Percentiles rank a stretch among this genome's conserved stretches.
Evolutionary conservation across 495 filamentous ascomycete species (phyloP).

Genomic region (Hypoxylon fuscum): DNA sequence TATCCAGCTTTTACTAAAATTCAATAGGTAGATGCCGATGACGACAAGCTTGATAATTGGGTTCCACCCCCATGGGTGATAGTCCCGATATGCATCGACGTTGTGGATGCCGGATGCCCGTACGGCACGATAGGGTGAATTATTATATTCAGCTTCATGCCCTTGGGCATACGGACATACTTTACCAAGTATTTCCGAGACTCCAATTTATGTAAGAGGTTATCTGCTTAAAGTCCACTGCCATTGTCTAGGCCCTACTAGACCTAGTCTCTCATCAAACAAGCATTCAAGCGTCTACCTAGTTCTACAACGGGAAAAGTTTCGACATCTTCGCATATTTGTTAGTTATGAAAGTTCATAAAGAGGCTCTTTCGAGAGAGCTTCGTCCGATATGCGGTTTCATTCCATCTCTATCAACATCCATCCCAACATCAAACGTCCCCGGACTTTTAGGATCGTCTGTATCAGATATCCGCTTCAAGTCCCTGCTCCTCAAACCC

Average conservation of each 20-base stretch:
- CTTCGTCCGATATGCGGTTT: constrained; percentile 21
- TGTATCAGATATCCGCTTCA: constrained; percentile 40
- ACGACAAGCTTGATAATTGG: constrained; percentile 29
- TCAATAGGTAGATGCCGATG: constrained; percentile 1
- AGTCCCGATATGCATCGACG: constrained; percentile 24
- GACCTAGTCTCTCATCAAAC: constrained; percentile 27
- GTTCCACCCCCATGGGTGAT: constrained; percentile 25
- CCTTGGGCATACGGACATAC: too few species aligned
- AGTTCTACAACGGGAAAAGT: neutral
- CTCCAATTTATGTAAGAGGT: neutral
- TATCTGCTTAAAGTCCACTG: too few species aligned
- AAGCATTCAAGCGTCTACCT: neutral
- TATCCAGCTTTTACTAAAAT: constrained; percentile 13
- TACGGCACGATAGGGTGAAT: constrained; percentile 1
- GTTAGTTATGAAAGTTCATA: neutral
- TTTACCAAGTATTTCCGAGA: constrained; percentile 27
- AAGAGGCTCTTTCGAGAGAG: constrained; percentile 6
- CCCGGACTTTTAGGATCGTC: constrained; percentile 36
- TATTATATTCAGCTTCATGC: too few species aligned
- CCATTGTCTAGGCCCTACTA: constrained; percentile 6
- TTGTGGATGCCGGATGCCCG: constrained; percentile 1
- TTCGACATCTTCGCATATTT: constrained; percentile 3
- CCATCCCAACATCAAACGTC: constrained; percentile 30
- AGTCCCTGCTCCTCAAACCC: constrained; percentile 19
- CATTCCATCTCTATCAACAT: constrained; percentile 10